Conservation (phyloP, 2,329 filamentous ascomycete species). For the Xylariomycetidae sp. region DNA sequence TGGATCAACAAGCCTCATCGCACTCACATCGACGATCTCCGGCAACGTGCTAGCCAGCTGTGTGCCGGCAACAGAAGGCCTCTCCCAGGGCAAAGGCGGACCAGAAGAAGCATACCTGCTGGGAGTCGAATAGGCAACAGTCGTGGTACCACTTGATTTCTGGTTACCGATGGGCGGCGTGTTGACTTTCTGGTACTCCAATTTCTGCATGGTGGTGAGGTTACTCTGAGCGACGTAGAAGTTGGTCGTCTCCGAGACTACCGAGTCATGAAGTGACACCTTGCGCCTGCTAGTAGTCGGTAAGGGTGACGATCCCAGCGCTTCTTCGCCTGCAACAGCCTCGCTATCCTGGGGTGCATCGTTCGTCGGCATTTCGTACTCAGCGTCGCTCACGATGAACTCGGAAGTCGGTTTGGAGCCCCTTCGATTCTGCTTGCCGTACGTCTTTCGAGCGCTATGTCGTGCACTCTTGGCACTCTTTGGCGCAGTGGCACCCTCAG, state of each 20-base stretch:
- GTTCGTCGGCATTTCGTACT: too few relatives aligned
- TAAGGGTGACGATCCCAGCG: conserved; percentile 3
- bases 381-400: conserved; percentile 8
- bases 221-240: conserved; percentile 27
- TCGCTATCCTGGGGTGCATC: too few relatives aligned
- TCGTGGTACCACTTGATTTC: conserved; percentile 25
- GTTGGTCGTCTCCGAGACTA: conserved; percentile 11
- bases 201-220: conserved; percentile 28
- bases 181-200: conserved; percentile 25
- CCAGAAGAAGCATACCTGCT: conserved; percentile 25
- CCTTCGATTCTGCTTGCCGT: conserved; percentile 14
- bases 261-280: conserved; percentile 15
- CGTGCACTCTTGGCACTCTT: conserved; percentile 8
- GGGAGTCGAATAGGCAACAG: conserved; percentile 27
- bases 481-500: conserved; percentile 9
- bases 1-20: background rate
- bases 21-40: conserved; percentile 15
- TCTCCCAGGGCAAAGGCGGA: conserved; percentile 23
- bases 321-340: conserved; percentile 10
- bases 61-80: conserved; percentile 3
- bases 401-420: conserved; percentile 5
- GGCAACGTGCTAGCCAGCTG: conserved; percentile 8
- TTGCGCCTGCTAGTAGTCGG: conserved; percentile 12
- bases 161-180: conserved; percentile 16
- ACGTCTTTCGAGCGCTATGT: conserved; percentile 11